These are phyloP conservation scores for Trichomonas vaginalis DNA, from an alignment of 208 protist species.

Conservation along the genomic window DNA sequence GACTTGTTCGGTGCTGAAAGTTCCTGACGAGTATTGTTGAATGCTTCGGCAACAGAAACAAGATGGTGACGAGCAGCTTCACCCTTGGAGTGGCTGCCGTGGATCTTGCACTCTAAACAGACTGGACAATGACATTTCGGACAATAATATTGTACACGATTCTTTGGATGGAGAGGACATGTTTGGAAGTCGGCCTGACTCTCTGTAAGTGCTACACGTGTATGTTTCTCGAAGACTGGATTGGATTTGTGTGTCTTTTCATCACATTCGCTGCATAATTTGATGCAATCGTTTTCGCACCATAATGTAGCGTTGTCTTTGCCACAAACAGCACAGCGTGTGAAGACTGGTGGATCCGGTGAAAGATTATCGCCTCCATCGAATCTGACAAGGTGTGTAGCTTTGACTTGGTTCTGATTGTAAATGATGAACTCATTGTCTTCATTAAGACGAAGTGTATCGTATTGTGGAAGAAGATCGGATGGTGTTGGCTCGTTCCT, in stretches of 20 bases:
- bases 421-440: not conserved
- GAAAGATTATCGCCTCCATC: not conserved
- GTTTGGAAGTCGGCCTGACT: not conserved
- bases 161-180: not conserved
- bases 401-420: not conserved
- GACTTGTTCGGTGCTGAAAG: not conserved
- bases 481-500: not conserved
- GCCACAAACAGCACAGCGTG: not conserved
- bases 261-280: not conserved
- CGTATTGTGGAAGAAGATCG: not conserved
- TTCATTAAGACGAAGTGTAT: not conserved
- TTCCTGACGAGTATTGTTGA: not conserved
- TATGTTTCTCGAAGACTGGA: not conserved
- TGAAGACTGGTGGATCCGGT: not conserved
- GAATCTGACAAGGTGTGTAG: not conserved
- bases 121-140: not conserved
- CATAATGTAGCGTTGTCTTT: not conserved
- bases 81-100: not conserved
- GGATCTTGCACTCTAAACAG: not conserved
- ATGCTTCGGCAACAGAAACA: not conserved
- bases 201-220: not conserved
- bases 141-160: not conserved
- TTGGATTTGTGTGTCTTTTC: not conserved
- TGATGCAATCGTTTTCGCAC: not conserved
- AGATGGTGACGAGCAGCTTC: not conserved